Percentiles rank a stretch among this genome's conserved stretches.
phyloP scores from a whole-genome alignment of 129 eudicot genomes.

The Tagetes erecta region DNA sequence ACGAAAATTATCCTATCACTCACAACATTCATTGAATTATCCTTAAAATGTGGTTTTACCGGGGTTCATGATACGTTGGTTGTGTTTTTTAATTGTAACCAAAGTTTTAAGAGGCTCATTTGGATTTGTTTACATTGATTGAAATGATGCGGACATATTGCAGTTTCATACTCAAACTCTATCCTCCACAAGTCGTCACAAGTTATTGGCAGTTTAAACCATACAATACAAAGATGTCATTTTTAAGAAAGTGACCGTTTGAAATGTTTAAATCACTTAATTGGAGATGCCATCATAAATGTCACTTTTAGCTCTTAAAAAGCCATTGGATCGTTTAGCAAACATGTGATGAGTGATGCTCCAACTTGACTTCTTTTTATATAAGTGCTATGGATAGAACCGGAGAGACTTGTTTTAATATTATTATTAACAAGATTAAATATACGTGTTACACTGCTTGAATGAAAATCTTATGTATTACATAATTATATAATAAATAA shows the following conservation, averaged over 20 bases:
- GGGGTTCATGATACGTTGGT: no score
- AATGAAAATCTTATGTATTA: no score
- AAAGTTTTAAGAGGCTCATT: not conserved
- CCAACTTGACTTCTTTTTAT: not conserved
- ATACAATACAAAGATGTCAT: constrained; percentile 13
- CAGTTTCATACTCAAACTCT: constrained; percentile 6
- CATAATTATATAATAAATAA: no score
- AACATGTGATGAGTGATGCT: constrained; percentile 5
- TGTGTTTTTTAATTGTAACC: not conserved
- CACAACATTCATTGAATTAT: no score
- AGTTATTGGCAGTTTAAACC: constrained; percentile 9
- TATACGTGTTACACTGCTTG: no score
- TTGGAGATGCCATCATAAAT: not conserved
- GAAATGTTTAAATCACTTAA: not conserved
- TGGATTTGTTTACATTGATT: not conserved
- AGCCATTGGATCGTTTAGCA: constrained; percentile 3
- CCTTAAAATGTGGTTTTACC: no score
- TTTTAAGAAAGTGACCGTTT: constrained; percentile 11
- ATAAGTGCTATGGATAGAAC: not conserved
- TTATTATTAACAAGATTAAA: not conserved
- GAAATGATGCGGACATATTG: constrained; percentile 17
- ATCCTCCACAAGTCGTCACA: constrained; percentile 21
- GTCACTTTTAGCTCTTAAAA: not conserved
- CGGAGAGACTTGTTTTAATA: not conserved
- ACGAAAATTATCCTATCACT: no score